A percentile compares a stretch with the other conserved stretches of the same genome.
phyloP scores from a whole-genome alignment of 2,329 filamentous ascomycete species.

The Samsoniella hepiali region DNA sequence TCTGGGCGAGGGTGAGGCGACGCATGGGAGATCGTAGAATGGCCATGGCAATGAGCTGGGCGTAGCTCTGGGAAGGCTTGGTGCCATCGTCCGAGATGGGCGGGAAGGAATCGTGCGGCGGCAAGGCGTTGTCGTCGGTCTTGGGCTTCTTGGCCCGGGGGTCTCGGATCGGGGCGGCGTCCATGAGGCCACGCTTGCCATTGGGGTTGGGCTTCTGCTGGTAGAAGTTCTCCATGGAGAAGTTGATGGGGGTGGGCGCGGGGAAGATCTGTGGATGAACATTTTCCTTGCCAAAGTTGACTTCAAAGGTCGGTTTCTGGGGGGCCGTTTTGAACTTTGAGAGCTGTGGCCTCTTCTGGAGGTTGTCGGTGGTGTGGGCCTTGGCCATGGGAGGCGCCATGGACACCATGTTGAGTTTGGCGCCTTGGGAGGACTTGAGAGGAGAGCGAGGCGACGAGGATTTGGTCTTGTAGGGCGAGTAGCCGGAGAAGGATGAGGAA shows the following conservation, averaged over 20 bases:
- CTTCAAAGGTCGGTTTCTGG: conserved; percentile 50
- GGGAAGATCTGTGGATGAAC: conserved; percentile 50
- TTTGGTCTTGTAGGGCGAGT: conserved; percentile 67
- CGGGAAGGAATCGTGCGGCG: conserved; percentile 76
- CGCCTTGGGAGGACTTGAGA: conserved; percentile 52
- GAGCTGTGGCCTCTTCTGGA: conserved; percentile 63
- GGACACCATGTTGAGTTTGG: conserved; percentile 62
- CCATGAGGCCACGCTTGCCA: conserved; percentile 63
- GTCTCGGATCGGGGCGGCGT: conserved; percentile 71
- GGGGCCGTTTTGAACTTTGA: conserved; percentile 57
- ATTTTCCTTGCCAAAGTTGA: conserved; percentile 54
- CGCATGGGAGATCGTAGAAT: conserved; percentile 82
- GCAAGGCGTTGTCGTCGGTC: conserved; percentile 55
- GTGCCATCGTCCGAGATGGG: conserved; percentile 77
- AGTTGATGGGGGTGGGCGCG: conserved; percentile 44
- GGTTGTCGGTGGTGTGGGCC: conserved; percentile 60
- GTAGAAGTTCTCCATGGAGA: conserved; percentile 52
- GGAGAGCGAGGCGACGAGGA: conserved; percentile 59
- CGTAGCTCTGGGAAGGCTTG: conserved; percentile 92
- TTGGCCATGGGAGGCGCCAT: conserved; percentile 62
- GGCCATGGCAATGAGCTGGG: conserved; percentile 93
- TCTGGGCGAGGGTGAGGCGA: conserved; percentile 85
- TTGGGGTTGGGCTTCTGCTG: conserved; percentile 49
- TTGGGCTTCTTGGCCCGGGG: conserved; percentile 68
- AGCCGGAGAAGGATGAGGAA: conserved; percentile 47